Base-by-base conservation (phyloP, 805 yeast genomes). In the Vanderwaltozyma verrucispora region DNA sequence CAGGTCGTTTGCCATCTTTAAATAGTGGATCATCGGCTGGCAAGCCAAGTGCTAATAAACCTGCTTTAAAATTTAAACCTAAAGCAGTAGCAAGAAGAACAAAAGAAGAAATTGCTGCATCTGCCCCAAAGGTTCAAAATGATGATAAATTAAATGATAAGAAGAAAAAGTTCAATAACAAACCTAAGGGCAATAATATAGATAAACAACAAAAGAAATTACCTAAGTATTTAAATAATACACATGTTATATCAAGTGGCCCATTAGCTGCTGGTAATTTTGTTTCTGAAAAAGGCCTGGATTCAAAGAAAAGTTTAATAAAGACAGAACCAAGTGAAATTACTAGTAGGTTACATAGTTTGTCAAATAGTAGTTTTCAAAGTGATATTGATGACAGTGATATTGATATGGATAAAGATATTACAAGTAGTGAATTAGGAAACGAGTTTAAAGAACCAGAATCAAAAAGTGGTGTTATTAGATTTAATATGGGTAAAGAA, bases 81-180 rank as follows among this genome's bases (percentile, higher is more conserved):
- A 88, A 88, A 58, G 79, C 70, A 2, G 95, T 88, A 30, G 87
- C 87, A 0, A 68, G 96, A 60, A 76, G 85, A 54, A 64, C 86
- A 10, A 80, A 84, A 48, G 88, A 83, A 48, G 95, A 86, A 48
- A 67, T 95, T 56, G 95, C 77, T 17, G 77, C 82, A 20, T 72
- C 74, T 38, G 88, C 87, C 0, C 86, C 87, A 4, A 71, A 67
- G 45, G 62, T 69, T 41, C 64, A 50, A 48, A 39, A 43, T 42
- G 49, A 48, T 45, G 51, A 45, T 30, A 31, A 35, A 35, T 29
- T 37, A 7, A 28, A 28, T 21, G 44, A 43, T 17, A 51, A 47
- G 32, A 48, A 45, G 31, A 42, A 47, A 20, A 18, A 13, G 10
- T 18, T 40, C 13, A 44, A 41, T 12, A 43, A 37, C n/a, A 9